A percentile compares a stretch with the other conserved stretches of the same genome.
Evolutionary conservation across 805 yeast genomes (phyloP).

Genomic region (Blastobotrys terrestris): DNA sequence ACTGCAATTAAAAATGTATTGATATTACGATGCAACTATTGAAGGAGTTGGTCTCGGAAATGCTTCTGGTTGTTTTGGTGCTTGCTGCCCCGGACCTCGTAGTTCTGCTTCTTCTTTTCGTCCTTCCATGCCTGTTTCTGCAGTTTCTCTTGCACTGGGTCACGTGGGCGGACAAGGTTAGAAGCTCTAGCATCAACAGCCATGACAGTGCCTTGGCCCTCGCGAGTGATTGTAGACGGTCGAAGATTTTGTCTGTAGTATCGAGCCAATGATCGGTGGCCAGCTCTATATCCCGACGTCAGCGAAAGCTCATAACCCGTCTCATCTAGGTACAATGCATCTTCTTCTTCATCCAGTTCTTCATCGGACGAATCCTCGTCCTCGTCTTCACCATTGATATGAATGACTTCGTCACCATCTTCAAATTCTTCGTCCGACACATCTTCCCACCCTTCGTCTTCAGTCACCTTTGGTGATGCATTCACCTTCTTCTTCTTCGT

Average conservation of each 20-base stretch:
- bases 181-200: constrained; percentile 50
- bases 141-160: constrained; percentile 37
- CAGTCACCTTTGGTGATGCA: constrained; percentile 23
- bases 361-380: constrained; percentile 29
- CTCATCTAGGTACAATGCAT: constrained; percentile 41
- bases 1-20: background rate
- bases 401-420: constrained; percentile 4
- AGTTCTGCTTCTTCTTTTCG: constrained; percentile 42
- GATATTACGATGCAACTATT: constrained; percentile 19
- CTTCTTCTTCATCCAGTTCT: constrained; percentile 24
- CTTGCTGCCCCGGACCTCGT: constrained; percentile 46
- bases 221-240: constrained; percentile 45
- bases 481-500: background rate
- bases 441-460: constrained; percentile 34
- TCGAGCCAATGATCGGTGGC: constrained; percentile 72
- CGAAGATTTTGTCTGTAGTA: constrained; percentile 62
- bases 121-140: constrained; percentile 59
- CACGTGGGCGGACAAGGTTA: constrained; percentile 25
- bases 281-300: constrained; percentile 73
- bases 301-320: constrained; percentile 62
- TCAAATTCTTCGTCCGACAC: constrained; percentile 12
- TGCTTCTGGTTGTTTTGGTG: constrained; percentile 79
- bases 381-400: constrained; percentile 29
- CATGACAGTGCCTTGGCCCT: constrained; percentile 68
- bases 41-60: constrained; percentile 67